A percentile compares a stretch with the other conserved stretches of the same genome.
phyloP scores from a whole-genome alignment of 805 yeast genomes.

The Hanseniaspora taiwanica region DNA sequence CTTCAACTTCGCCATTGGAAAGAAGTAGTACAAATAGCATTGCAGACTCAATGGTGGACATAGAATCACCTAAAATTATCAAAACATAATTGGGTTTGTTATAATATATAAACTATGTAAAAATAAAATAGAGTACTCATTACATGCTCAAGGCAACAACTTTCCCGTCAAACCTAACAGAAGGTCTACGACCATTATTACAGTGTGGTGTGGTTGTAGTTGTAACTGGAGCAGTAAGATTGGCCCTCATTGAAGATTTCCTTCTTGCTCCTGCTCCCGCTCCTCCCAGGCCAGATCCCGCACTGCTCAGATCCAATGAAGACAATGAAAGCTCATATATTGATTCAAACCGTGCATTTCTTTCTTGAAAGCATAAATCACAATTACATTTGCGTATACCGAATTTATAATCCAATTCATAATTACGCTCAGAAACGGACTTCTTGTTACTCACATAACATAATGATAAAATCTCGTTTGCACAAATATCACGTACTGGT shows the following conservation, averaged over 20 bases:
- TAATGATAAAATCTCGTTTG: background rate
- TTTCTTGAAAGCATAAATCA: background rate
- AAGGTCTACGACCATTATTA: conserved; percentile 37
- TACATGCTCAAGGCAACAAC: conserved; percentile 37
- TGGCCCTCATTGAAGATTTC: background rate
- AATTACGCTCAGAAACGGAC: background rate
- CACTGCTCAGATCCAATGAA: background rate
- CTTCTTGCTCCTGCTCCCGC: background rate
- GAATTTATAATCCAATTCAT: background rate
- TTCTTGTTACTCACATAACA: background rate
- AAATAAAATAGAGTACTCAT: too few species aligned
- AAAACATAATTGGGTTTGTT: too few species aligned
- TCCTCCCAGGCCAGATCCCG: background rate
- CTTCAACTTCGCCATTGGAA: too few species aligned
- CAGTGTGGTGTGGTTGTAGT: background rate
- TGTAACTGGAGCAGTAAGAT: too few species aligned
- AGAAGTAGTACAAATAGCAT: too few species aligned
- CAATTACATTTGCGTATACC: background rate
- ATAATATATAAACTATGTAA: too few species aligned
- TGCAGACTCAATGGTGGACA: too few species aligned
- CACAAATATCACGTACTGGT: background rate
- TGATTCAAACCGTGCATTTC: background rate
- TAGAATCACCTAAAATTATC: too few species aligned
- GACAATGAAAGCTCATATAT: background rate
- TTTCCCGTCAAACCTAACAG: conserved; percentile 52